These are phyloP conservation scores for Brassica napus DNA, from an alignment of 345 rosid species.

Conservation along the genomic window Da-Ae NC_063447.1:59757501-59758000, in stretches of 20 bases:
- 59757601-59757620: background rate
- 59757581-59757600: background rate
- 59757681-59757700: slow-evolving; percentile 36
- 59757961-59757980: slow-evolving; percentile 10
- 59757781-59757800: slow-evolving; percentile 90
- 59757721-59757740: slow-evolving; percentile 5
- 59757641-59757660: slow-evolving; percentile 23
- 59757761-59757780: slow-evolving; percentile 55
- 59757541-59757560: too few species aligned
- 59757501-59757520: too few species aligned
- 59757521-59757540: too few species aligned
- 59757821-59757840: slow-evolving; percentile 71
- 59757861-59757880: slow-evolving; percentile 86
- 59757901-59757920: background rate
- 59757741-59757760: slow-evolving; percentile 22
- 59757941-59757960: background rate
- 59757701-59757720: slow-evolving; percentile 32
- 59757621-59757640: background rate
- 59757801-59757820: slow-evolving; percentile 85
- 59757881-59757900: slow-evolving; percentile 43
- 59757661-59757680: slow-evolving; percentile 20
- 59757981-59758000: slow-evolving; percentile 21
- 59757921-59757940: background rate
- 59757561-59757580: background rate
- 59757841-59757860: slow-evolving; percentile 75